Evolutionary conservation across 1,284 basidiomycete genomes (phyloP), one percentile per base, ranked within the genome.

Genomic region (Anthracocystis walkeri): DNA sequence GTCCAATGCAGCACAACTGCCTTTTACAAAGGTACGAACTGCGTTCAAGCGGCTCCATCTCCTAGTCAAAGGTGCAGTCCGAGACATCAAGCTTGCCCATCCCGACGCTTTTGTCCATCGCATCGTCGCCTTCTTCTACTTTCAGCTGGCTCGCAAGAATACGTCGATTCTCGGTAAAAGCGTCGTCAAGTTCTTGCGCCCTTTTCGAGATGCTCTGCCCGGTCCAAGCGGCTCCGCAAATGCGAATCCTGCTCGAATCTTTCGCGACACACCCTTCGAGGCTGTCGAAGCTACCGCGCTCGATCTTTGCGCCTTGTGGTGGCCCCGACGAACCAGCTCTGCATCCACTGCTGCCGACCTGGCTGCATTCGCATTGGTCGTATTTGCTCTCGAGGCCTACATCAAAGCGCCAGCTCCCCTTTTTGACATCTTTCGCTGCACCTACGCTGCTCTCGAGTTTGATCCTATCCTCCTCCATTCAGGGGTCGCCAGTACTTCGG

Each of bases 261-360:
- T 72, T 18, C 4, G 10, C 29, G 31, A 60, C 20, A 62, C 62
- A 1, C 57, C 51, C 7, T 66, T 69, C 23, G 66, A 69, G 29
- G 58, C 55, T 12, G 53, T 77, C 41, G 65, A 68, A 41, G 35
- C 51, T 3, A 65, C 61, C 7, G 71, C 69, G n/a, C 35, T 77
- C 25, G 69, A 75, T 35, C 50, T 75, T 16, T 70, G 67, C 51
- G 29, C 33, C 11, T 63, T 70, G 12, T 75, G 67, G 73, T 75
- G 73, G 73, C 54, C 60, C 14, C 31, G 42, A 8, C 60, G 61
- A n/a, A 14, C 23, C 8, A n/a, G 29, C 7, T 33, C 14, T n/a
- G 38, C 38, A 2, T 23, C 40, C 41, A 25, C 27, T 11, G 33
- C 59, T 20, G 45, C 46, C n/a, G 54, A 54, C 4, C 54, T 66